phyloP scores from a whole-genome alignment of 116 monocot species.

The Zostera marina region DNA sequence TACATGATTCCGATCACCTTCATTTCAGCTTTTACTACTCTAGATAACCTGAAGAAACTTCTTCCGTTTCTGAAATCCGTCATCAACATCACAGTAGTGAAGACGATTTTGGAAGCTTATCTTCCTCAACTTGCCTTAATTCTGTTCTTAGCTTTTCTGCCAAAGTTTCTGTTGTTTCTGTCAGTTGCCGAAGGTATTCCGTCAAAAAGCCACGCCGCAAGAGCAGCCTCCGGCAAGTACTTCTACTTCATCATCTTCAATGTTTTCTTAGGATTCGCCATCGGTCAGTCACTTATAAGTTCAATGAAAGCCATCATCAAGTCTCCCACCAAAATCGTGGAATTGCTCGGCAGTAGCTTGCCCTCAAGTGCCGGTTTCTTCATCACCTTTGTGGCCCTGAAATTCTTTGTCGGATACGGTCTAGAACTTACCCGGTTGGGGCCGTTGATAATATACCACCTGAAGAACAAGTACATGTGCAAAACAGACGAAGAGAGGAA shows the following conservation, averaged over 20 bases:
- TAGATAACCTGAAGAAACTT: slow-evolving; percentile 39
- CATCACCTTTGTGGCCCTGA: slow-evolving; percentile 83
- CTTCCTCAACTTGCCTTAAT: slow-evolving; percentile 80
- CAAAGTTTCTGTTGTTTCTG: slow-evolving; percentile 59
- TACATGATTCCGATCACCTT: slow-evolving; percentile 69
- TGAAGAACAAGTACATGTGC: slow-evolving; percentile 76
- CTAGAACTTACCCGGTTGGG: slow-evolving; percentile 81
- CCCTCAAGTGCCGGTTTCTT: slow-evolving; percentile 87
- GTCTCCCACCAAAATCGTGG: slow-evolving; percentile 23
- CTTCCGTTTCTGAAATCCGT: slow-evolving; percentile 62
- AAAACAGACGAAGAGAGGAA: slow-evolving; percentile 82
- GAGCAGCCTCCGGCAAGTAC: slow-evolving; percentile 77
- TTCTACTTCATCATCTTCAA: slow-evolving; percentile 90
- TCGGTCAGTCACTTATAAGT: slow-evolving; percentile 34
- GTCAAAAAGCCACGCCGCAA: slow-evolving; percentile 43
- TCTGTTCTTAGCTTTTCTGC: slow-evolving; percentile 72
- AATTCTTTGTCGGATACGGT: slow-evolving; percentile 88
- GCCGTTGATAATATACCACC: slow-evolving; percentile 63
- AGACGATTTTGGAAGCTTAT: slow-evolving; percentile 68
- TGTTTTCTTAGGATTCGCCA: slow-evolving; percentile 75
- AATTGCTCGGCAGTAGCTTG: slow-evolving; percentile 39
- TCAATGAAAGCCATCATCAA: slow-evolving; percentile 40
- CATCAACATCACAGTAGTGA: slow-evolving; percentile 27
- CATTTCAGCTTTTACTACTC: slow-evolving; percentile 68
- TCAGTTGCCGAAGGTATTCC: slow-evolving; percentile 71